These are phyloP conservation scores for Cryptosporidium muris DNA, from an alignment of 169 alveolate species.

Conservation along the genomic window DNA sequence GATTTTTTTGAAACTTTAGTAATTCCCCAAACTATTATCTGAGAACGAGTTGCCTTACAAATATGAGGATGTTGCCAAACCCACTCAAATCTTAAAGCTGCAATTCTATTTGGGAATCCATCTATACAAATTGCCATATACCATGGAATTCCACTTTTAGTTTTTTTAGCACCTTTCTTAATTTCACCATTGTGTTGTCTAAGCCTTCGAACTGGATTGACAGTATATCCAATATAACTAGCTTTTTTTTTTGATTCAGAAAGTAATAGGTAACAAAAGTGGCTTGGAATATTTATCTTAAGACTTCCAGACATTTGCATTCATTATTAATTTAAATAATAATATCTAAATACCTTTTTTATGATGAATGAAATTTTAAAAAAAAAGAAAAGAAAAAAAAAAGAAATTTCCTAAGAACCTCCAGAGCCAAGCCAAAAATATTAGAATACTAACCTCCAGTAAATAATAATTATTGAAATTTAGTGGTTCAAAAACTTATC, in stretches of 20 bases:
- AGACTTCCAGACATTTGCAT: too few relatives aligned
- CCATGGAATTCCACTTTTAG: constrained; percentile 82
- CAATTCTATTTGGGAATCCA: constrained; percentile 80
- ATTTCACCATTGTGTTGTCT: constrained; percentile 84
- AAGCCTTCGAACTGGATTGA: constrained; percentile 79
- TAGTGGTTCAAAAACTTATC: too few relatives aligned
- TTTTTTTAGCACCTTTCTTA: constrained; percentile 80
- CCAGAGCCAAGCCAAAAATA: too few relatives aligned
- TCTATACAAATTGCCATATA: constrained; percentile 76
- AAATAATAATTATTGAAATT: too few relatives aligned
- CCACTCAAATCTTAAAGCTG: constrained; percentile 83
- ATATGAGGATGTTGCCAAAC: constrained; percentile 83
- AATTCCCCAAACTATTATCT: constrained; percentile 39
- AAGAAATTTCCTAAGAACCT: too few relatives aligned
- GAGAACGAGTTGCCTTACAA: constrained; percentile 33
- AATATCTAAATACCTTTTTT: too few relatives aligned
- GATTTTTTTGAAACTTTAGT: constrained; percentile 7
- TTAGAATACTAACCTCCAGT: too few relatives aligned
- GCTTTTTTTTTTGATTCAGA: constrained; percentile 53
- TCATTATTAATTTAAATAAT: too few relatives aligned
- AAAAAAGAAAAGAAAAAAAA: too few relatives aligned
- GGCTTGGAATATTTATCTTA: not conserved
- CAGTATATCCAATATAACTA: constrained; percentile 80
- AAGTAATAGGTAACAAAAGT: constrained; percentile 49
- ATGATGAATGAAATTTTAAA: too few relatives aligned